Base-by-base conservation (phyloP, 805 yeast genomes). In the Lachancea kluyveri region DNA sequence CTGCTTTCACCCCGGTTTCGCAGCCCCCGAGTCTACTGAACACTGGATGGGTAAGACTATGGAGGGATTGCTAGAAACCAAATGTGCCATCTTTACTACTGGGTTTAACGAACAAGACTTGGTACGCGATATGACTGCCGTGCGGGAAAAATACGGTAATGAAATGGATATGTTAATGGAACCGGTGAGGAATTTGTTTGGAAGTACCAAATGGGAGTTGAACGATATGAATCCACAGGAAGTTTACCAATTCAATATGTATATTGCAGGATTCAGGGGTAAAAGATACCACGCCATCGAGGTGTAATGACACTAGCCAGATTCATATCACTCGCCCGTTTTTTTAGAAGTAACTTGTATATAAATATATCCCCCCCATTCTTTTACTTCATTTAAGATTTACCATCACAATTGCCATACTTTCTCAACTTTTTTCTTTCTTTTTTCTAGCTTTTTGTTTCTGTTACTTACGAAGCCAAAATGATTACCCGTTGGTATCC, bases 1-100 rank as follows among this genome's bases (percentile, higher is more conserved):
- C 72, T 68, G 84, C 32, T 92, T 90, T 81, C 97, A 90, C 57
- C 97, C 98, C 3, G 96, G 96, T 24, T 74, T 87, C 52, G 79
- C 85, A 12, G 81, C 92, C 6, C 82, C 84, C 9, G 95, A 85
- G 50, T 67, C 79, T 14, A 69, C 73, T 55, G 79, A 79, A 37
- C 73, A 76, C 51, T 90, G 97, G 96, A 82, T 95, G 94, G 73
- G 73, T 42, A 80, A 84, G 56, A 69, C 95, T 0, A 64, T 92
- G 45, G 86, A 86, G 33, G 96, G 90, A 3, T 65, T 92, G 42
- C 65, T 92, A 42, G 97, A 92, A 42, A 79, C 95, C 28, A 92
- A 92, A 60, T 92, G 98, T 65, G 84, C 95, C 2, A 67, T 92
- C 16, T 87, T 80, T 57, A 79, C 86, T 24, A 88, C 96, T 2